phyloP scores from a whole-genome alignment of 768 basidiomycete genomes.

The Auriscalpium vulgare region DNA sequence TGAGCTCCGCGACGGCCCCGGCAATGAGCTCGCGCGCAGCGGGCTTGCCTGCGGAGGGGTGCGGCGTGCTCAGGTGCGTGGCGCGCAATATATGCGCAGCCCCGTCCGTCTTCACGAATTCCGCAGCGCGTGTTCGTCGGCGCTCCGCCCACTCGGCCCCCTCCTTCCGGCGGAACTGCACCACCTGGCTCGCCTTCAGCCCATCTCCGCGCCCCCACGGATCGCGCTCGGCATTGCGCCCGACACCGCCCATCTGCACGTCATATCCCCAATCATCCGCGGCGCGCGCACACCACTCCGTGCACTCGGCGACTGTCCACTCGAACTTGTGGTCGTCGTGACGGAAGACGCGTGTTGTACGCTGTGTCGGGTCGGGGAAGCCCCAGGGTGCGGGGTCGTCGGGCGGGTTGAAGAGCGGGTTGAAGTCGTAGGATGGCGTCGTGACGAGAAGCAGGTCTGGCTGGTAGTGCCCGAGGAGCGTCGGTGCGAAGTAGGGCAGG shows the following conservation, averaged over 20 bases:
- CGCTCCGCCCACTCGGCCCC: slow-evolving; percentile 21
- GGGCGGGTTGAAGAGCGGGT: slow-evolving; percentile 61
- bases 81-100: slow-evolving; percentile 40
- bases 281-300: slow-evolving; percentile 44
- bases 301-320: slow-evolving; percentile 75
- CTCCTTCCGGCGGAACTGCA: slow-evolving; percentile 48
- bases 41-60: slow-evolving; percentile 39
- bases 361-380: slow-evolving; percentile 64
- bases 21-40: slow-evolving; percentile 39
- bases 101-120: neutral
- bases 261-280: slow-evolving; percentile 69
- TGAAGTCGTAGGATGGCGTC: slow-evolving; percentile 83
- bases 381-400: slow-evolving; percentile 34
- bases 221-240: slow-evolving; percentile 50
- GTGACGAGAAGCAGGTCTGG: slow-evolving; percentile 71
- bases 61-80: slow-evolving; percentile 41
- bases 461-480: slow-evolving; percentile 71
- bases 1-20: slow-evolving; percentile 37
- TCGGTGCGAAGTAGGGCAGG: slow-evolving; percentile 55
- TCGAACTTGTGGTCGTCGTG: slow-evolving; percentile 87
- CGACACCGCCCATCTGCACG: slow-evolving; percentile 52
- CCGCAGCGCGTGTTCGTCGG: slow-evolving; percentile 19
- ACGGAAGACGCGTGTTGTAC: slow-evolving; percentile 69
- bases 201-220: slow-evolving; percentile 65
- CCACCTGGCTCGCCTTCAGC: slow-evolving; percentile 63